phyloP scores from a whole-genome alignment of 2,329 filamentous ascomycete species.

The Rugonectria rugulosa region DNA sequence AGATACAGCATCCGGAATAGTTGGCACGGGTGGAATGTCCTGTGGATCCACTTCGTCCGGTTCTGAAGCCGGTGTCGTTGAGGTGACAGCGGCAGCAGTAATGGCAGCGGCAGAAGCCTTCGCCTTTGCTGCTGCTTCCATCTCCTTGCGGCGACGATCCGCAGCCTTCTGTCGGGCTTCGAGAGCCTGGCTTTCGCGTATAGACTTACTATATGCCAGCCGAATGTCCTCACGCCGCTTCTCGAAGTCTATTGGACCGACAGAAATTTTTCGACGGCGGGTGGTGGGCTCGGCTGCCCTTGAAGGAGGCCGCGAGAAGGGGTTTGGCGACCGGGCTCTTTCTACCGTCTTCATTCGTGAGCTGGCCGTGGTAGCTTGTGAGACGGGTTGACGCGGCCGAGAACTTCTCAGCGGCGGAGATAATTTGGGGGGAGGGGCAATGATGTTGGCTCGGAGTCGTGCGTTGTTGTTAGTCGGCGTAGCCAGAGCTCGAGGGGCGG shows the following conservation, averaged over 20 bases:
- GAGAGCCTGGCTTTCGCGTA: slow-evolving; percentile 74
- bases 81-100: slow-evolving; percentile 26
- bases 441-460: slow-evolving; percentile 77
- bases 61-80: slow-evolving; percentile 29
- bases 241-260: slow-evolving; percentile 85
- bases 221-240: slow-evolving; percentile 83
- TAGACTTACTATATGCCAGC: slow-evolving; percentile 84
- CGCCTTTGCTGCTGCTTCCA: slow-evolving; percentile 54
- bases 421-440: slow-evolving; percentile 72
- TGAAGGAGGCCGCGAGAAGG: slow-evolving; percentile 40
- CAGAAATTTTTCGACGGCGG: slow-evolving; percentile 62
- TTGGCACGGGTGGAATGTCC: slow-evolving; percentile 33
- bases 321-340: slow-evolving; percentile 56
- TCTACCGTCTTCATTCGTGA: slow-evolving; percentile 72
- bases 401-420: slow-evolving; percentile 85
- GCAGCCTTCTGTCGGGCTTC: slow-evolving; percentile 61
- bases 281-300: slow-evolving; percentile 47
- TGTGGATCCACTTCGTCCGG: slow-evolving; percentile 19
- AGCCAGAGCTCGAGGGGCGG: slow-evolving; percentile 50
- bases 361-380: slow-evolving; percentile 74
- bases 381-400: slow-evolving; percentile 80
- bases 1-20: slow-evolving; percentile 26
- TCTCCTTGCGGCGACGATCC: slow-evolving; percentile 59
- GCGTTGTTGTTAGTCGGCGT: slow-evolving; percentile 63
- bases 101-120: slow-evolving; percentile 44